Conservation (phyloP, 345 rosid species). For the Pelargonium nanum region DNA sequence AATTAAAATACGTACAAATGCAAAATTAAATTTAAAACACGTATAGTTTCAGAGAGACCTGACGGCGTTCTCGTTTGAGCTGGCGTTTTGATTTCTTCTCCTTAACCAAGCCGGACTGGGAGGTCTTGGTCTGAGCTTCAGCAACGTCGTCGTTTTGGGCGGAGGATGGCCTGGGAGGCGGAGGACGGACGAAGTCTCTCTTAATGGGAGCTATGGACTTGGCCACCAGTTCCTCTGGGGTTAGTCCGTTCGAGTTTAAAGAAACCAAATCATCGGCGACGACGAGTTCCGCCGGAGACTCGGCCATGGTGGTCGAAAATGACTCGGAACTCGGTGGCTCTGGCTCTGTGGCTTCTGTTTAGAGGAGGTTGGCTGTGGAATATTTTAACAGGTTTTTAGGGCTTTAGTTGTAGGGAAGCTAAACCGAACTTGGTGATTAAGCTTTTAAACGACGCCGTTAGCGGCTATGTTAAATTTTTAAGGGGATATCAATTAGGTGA, state of each 20-base stretch:
- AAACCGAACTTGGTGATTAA: too few relatives aligned
- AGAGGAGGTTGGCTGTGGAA: too few relatives aligned
- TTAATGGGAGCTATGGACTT: slow-evolving; percentile 74
- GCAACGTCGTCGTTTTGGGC: slow-evolving; percentile 25
- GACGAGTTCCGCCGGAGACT: neutral
- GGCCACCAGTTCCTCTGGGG: slow-evolving; percentile 66
- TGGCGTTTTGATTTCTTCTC: slow-evolving; percentile 96
- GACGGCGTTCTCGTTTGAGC: slow-evolving; percentile 74
- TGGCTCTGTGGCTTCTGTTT: neutral
- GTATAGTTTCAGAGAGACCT: slow-evolving; percentile 22
- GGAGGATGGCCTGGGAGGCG: slow-evolving; percentile 32
- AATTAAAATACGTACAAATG: neutral
- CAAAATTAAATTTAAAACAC: neutral
- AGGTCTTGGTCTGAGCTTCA: slow-evolving; percentile 10
- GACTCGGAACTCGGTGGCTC: too few relatives aligned
- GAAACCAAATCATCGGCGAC: slow-evolving; percentile 4
- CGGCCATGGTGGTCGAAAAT: neutral
- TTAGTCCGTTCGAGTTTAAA: slow-evolving; percentile 23
- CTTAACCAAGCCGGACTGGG: slow-evolving; percentile 29
- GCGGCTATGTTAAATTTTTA: too few relatives aligned
- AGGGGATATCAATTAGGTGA: too few relatives aligned
- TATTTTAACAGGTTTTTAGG: neutral
- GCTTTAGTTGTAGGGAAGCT: too few relatives aligned
- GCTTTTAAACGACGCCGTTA: too few relatives aligned
- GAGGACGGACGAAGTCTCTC: slow-evolving; percentile 57